These are phyloP conservation scores for Globisporangium echinulatum DNA, from an alignment of 352 stramenopile genomes.

Conservation along the genomic window DNA sequence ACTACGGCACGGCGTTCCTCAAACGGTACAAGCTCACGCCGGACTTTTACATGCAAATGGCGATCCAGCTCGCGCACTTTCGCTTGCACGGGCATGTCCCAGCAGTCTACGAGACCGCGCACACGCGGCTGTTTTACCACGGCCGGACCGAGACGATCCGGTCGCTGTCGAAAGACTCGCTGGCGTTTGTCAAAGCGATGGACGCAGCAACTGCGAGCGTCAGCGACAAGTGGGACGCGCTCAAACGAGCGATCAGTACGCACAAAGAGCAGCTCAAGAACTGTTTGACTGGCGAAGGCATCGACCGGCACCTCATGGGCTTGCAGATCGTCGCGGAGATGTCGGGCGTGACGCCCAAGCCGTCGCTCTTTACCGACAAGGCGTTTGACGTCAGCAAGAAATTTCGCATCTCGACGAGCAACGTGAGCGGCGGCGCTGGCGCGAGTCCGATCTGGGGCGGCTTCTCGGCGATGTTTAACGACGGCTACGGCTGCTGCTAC, in stretches of 20 bases:
- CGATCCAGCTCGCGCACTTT: conserved; percentile 96
- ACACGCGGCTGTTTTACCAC: conserved; percentile 97
- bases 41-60: conserved; percentile 96
- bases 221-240: conserved; percentile 78
- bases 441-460: conserved; percentile 95
- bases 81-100: conserved; percentile 92
- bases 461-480: conserved; percentile 93
- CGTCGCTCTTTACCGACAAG: conserved; percentile 91
- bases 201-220: conserved; percentile 42
- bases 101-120: conserved; percentile 96
- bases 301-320: conserved; percentile 96
- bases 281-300: conserved; percentile 78
- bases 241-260: conserved; percentile 83
- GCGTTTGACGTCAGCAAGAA: conserved; percentile 92
- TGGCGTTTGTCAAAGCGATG: conserved; percentile 90
- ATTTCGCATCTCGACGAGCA: conserved; percentile 94
- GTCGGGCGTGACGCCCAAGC: conserved; percentile 81
- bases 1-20: conserved; percentile 89
- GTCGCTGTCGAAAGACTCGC: conserved; percentile 84
- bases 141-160: conserved; percentile 92
- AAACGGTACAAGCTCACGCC: conserved; percentile 94
- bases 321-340: conserved; percentile 92
- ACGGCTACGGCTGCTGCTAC: conserved; percentile 96
- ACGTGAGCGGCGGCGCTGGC: conserved; percentile 90
- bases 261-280: conserved; percentile 91